phyloP scores from a whole-genome alignment of 2,329 filamentous ascomycete genomes.

The Rhynchosporium secalis region DNA sequence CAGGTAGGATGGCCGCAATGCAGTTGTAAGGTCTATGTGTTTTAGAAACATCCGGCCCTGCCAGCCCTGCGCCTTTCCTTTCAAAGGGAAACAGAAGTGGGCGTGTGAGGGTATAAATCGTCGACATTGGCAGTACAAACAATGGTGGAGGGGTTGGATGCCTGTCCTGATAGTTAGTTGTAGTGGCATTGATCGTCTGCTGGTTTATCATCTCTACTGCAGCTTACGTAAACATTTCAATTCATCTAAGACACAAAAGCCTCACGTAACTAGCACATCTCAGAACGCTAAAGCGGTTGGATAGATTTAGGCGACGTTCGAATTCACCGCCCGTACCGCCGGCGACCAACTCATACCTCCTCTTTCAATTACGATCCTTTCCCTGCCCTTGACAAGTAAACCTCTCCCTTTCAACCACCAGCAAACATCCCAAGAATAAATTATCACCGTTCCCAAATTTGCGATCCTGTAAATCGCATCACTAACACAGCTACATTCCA shows the following conservation, averaged over 20 bases:
- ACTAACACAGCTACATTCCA: constrained; percentile 33
- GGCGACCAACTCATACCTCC: background rate
- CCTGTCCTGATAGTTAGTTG: background rate
- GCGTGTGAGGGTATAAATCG: constrained; percentile 13
- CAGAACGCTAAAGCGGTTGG: background rate
- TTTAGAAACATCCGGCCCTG: constrained; percentile 93
- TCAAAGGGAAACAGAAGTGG: background rate
- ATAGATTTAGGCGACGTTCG: background rate
- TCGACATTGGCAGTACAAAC: constrained; percentile 2
- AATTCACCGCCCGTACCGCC: background rate
- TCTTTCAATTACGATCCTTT: background rate
- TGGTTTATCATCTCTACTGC: background rate
- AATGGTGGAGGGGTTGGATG: background rate
- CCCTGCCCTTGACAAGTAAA: background rate
- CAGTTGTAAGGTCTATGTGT: constrained; percentile 92
- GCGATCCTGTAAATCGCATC: constrained; percentile 22
- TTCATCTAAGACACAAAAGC: too few relatives aligned
- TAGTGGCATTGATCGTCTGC: background rate
- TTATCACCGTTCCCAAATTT: background rate
- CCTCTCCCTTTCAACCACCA: background rate
- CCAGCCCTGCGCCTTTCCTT: constrained; percentile 26
- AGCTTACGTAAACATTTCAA: too few relatives aligned
- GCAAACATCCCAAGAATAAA: constrained; percentile 3
- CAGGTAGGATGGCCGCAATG: constrained; percentile 86
- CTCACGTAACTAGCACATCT: background rate